Evolutionary conservation across 371 early-diverging fungal species (phyloP), one percentile per base, ranked within the genome.

Genomic region (Quaeritorhiza haematococci): DNA sequence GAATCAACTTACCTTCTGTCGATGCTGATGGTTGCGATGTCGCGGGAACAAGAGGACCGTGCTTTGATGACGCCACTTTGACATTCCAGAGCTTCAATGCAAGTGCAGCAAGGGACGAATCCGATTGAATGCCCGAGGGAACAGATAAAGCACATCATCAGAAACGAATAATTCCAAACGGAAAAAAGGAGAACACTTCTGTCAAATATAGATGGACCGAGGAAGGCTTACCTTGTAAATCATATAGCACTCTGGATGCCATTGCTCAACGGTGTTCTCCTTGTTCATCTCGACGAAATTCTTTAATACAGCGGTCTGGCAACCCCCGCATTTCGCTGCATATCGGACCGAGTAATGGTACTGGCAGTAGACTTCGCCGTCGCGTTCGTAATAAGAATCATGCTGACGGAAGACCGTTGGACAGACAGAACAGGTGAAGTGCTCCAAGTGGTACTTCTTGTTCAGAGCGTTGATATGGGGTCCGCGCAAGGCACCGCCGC

Each of bases 161-260:
- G n/a, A n/a, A n/a, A 34, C 33, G 3, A 45, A 32, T 53, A 32
- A 46, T 52, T 21, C 35, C 27, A 26, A 55, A 28, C 41, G 23
- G 44, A 35, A 71, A 53, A 59, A 29, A 33, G 27, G 29, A 60
- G 48, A 35, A 29, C 35, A 51, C n/a, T n/a, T n/a, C n/a, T n/a
- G n/a, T n/a, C n/a, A n/a, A n/a, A n/a, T n/a, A n/a, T n/a, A 33
- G 19, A 28, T 7, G 23, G 21, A 41, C 28, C 3, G 28, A 54
- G 17, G 27, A 17, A 32, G 21, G 56, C 54, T 61, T 69, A 85
- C 85, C 80, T 91, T 94, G 78, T 91, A 88, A 49, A 98, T 92
- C 96, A 94, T 96, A 70, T 98, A 98, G 68, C 98, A 98, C 67
- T 94, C 93, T 8, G 96, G 96, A 69, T 98, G 98, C 98, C 98